Evolutionary conservation across 352 stramenopile species (phyloP), one percentile per base, ranked within the genome.

Genomic region (Pythium biforme): DNA sequence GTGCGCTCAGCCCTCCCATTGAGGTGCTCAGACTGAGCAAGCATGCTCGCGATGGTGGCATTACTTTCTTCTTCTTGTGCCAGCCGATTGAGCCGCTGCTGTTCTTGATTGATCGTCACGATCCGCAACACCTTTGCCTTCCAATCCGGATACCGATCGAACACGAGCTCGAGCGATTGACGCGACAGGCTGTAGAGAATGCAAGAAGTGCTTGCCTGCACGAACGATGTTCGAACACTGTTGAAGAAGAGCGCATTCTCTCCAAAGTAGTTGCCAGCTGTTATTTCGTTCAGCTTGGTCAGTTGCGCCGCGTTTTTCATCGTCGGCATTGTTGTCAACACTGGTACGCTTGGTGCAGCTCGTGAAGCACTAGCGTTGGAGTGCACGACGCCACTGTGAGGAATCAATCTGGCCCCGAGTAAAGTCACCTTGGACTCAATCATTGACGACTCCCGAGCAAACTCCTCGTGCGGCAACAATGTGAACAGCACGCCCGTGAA

Each of bases 121-220:
- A 90, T 84, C 0, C 77, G 79, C 26, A 89, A 55, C 3, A 90
- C 83, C 60, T 84, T 89, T 14, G 73, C 56, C 41, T 92, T 92
- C 83, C 83, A 90, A 6, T 80, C 67, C 1, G 79, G 83, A 37
- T 90, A 89, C 4, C 76, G 70, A 40, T 86, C 74, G 58, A 92
- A 92, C 0, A 90, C 79, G 8, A 82, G 67, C 45, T 92, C 79
- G 2, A 92, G 62, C 1, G 82, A 89, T 23, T 86, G 55, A 4
- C 81, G 68, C 15, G 83, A 92, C 0, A 92, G 56, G n/a, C 65
- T 73, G 68, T 89, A 90, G 15, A 92, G 66, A 54, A 89, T 88
- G 11, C 79, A 90, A 0, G 82, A 89, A 2, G 79, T 83, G n/a
- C 69, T 76, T 7, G 79, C 77, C 27, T 77, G 56, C 2, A 92